Evolutionary conservation across 495 filamentous ascomycete species (phyloP).

Genomic region (Echria macrotheca): DNA sequence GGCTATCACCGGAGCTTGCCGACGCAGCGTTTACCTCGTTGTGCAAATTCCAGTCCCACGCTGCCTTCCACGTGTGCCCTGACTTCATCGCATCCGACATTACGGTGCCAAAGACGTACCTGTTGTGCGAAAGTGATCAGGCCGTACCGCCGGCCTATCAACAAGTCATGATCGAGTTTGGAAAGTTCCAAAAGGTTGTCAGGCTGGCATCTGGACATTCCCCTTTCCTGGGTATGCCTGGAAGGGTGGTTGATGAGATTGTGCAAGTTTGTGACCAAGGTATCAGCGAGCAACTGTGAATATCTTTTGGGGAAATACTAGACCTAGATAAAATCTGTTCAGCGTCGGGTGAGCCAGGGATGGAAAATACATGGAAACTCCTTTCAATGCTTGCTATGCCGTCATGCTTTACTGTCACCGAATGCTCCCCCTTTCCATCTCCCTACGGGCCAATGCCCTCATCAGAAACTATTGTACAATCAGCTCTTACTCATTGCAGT

Average conservation of each 20-base stretch:
- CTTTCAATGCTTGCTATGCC: too few relatives aligned
- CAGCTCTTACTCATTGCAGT: too few relatives aligned
- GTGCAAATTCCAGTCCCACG: slow-evolving; percentile 2
- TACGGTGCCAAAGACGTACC: neutral
- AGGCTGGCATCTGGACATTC: slow-evolving; percentile 5
- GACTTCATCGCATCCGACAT: slow-evolving; percentile 3
- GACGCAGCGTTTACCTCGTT: neutral
- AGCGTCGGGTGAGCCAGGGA: too few relatives aligned
- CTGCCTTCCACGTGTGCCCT: neutral
- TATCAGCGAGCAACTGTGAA: too few relatives aligned
- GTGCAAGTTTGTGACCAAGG: neutral
- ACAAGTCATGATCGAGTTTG: slow-evolving; percentile 1
- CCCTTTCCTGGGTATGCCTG: slow-evolving; percentile 3
- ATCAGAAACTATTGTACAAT: too few relatives aligned
- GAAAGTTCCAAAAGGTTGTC: slow-evolving; percentile 6
- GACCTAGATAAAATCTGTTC: too few relatives aligned
- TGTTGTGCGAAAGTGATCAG: slow-evolving; percentile 3
- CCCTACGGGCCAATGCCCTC: too few relatives aligned
- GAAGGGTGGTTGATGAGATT: slow-evolving; percentile 1
- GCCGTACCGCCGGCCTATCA: neutral
- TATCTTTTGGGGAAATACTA: too few relatives aligned
- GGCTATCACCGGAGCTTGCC: neutral
- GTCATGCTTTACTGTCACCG: too few relatives aligned
- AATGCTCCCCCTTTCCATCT: too few relatives aligned
- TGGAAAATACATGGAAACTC: too few relatives aligned